Conservation (phyloP, 2,329 filamentous ascomycete genomes). For the Leptodontidium sp. region DNA sequence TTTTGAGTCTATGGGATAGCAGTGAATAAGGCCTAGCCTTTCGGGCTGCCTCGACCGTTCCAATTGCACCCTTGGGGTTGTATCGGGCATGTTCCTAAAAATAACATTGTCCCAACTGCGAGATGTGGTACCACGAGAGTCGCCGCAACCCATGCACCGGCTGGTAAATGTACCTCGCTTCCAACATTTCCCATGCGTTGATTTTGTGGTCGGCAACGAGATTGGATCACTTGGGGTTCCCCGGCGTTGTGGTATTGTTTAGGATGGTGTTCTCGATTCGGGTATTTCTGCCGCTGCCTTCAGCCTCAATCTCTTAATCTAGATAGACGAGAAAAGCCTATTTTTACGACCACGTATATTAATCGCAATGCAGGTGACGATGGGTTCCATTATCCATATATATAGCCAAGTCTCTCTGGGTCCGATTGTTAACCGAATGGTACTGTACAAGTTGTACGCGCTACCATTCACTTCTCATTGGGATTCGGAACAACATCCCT, state of each 20-base stretch:
- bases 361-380: slow-evolving; percentile 25
- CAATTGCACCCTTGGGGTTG: slow-evolving; percentile 4
- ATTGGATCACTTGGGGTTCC: background rate
- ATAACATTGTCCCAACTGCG: background rate
- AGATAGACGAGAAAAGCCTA: slow-evolving; percentile 30
- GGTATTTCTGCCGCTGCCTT: slow-evolving; percentile 20
- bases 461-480: slow-evolving; percentile 6
- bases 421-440: background rate
- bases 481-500: slow-evolving; percentile 19
- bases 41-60: slow-evolving; percentile 10
- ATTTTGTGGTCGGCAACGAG: background rate
- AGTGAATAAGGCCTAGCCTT: slow-evolving; percentile 2
- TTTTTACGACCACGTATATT: slow-evolving; percentile 33
- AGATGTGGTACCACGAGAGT: background rate
- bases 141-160: slow-evolving; percentile 8
- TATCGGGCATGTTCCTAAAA: slow-evolving; percentile 4
- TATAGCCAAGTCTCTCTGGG: slow-evolving; percentile 20
- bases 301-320: slow-evolving; percentile 34
- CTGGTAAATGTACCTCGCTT: slow-evolving; percentile 12
- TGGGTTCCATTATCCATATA: slow-evolving; percentile 25
- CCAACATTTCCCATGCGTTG: background rate
- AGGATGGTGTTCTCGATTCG: background rate
- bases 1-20: slow-evolving; percentile 22
- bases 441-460: background rate
- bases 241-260: background rate